These are phyloP conservation scores for Psilocybe azurescens DNA, from an alignment of 768 basidiomycete species.

Conservation along the genomic window DNA sequence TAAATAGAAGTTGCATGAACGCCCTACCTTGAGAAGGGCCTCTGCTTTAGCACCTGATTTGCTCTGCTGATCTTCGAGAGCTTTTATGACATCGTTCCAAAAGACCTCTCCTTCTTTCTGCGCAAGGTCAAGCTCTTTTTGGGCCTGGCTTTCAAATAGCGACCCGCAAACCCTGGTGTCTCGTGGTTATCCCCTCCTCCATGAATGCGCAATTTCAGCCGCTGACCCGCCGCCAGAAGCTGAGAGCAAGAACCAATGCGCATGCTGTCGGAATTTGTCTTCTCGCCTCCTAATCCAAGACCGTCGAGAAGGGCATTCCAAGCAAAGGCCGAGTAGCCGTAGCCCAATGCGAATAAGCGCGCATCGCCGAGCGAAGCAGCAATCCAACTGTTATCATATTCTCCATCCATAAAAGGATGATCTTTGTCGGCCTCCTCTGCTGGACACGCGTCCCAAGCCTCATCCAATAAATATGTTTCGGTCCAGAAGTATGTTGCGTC, in stretches of 20 bases:
- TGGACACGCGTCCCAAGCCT: constrained; percentile 5
- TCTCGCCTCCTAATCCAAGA: not conserved
- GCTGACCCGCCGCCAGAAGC: constrained; percentile 5
- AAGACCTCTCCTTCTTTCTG: constrained; percentile 7
- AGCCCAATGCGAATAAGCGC: constrained; percentile 8
- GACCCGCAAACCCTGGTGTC: not conserved
- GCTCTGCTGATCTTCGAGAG: constrained; percentile 7
- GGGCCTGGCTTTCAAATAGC: no score
- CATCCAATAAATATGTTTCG: constrained; percentile 1
- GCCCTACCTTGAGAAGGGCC: no score
- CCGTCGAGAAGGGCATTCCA: constrained; percentile 11
- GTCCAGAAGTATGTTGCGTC: constrained; percentile 14
- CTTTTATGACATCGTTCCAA: constrained; percentile 4
- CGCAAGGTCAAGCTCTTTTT: not conserved
- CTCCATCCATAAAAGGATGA: not conserved
- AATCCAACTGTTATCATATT: not conserved
- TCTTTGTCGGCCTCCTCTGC: not conserved
- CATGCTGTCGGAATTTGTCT: constrained; percentile 10
- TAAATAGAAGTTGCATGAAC: no score
- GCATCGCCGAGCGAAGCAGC: constrained; percentile 1
- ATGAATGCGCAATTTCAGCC: constrained; percentile 9
- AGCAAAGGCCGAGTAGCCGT: constrained; percentile 11
- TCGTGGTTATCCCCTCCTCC: constrained; percentile 4
- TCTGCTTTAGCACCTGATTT: no score
- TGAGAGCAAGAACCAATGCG: constrained; percentile 9